A percentile compares a stretch with the other conserved stretches of the same genome.
Conservation (phyloP, 75 land plant genomes). For the Sequoia sempervirens region DNA sequence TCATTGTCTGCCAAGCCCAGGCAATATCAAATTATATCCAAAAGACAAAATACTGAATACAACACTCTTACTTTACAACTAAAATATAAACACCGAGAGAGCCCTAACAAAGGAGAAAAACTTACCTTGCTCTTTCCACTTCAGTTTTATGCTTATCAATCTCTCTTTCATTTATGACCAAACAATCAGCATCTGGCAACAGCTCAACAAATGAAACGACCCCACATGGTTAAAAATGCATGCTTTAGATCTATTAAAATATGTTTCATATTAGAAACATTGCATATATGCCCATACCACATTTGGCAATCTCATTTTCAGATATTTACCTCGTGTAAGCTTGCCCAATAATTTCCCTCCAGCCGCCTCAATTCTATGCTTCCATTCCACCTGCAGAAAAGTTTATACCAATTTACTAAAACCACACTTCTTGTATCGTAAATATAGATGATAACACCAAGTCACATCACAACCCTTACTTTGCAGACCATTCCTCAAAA, state of each 20-base stretch:
- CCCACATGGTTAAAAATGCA: not conserved
- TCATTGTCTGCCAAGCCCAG: not conserved
- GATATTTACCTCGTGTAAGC: slow-evolving; percentile 38
- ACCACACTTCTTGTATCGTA: not conserved
- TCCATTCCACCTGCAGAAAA: slow-evolving; percentile 58
- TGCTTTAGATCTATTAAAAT: not conserved
- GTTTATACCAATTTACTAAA: not conserved
- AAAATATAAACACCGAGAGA: not conserved
- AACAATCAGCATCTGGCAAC: slow-evolving; percentile 55
- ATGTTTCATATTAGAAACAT: not conserved
- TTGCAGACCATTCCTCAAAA: not conserved
- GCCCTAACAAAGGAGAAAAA: not conserved
- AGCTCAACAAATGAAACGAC: not conserved
- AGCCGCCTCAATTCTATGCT: slow-evolving; percentile 48
- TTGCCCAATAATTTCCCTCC: slow-evolving; percentile 55
- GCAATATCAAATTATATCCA: not conserved
- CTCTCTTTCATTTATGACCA: slow-evolving; percentile 48
- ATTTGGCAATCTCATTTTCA: not conserved
- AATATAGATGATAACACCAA: not conserved
- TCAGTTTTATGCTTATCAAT: slow-evolving; percentile 39
- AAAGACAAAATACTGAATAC: not conserved
- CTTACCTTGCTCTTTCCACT: slow-evolving; percentile 63
- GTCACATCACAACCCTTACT: not conserved
- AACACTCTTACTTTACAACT: not conserved
- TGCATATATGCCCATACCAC: not conserved